These are phyloP conservation scores for Penicillium verhagenii DNA, from an alignment of 495 filamentous ascomycete genomes.

Conservation along the genomic window DNA sequence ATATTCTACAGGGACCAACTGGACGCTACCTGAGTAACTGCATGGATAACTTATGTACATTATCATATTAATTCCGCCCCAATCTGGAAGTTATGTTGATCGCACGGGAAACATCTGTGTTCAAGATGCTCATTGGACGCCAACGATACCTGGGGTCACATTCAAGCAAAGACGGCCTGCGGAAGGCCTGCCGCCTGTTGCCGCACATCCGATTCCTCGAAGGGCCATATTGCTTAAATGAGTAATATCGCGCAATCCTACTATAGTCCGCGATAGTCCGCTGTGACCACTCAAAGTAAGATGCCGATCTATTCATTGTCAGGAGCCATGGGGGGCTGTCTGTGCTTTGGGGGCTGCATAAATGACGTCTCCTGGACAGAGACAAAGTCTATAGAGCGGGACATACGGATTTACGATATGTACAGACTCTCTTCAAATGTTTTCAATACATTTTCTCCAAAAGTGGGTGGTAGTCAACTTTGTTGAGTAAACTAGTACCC, in stretches of 20 bases:
- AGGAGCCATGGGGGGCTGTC: not conserved
- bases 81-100: not conserved
- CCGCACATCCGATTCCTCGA: not conserved
- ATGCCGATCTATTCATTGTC: not conserved
- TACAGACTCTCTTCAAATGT: no score
- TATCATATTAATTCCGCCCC: not conserved
- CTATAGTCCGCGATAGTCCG: no score
- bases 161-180: not conserved
- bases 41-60: not conserved
- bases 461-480: no score
- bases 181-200: constrained; percentile 1
- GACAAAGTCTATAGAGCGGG: not conserved
- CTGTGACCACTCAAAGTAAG: not conserved
- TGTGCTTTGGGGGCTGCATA: not conserved
- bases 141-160: not conserved
- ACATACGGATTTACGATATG: no score
- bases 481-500: no score
- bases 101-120: not conserved
- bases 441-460: no score
- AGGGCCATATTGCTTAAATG: not conserved
- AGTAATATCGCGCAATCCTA: not conserved
- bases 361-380: not conserved
- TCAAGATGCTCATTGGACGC: not conserved
- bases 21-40: not conserved
- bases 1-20: not conserved